Conservation (phyloP, 305 asterid species). For the Andrographis paniculata region DNA sequence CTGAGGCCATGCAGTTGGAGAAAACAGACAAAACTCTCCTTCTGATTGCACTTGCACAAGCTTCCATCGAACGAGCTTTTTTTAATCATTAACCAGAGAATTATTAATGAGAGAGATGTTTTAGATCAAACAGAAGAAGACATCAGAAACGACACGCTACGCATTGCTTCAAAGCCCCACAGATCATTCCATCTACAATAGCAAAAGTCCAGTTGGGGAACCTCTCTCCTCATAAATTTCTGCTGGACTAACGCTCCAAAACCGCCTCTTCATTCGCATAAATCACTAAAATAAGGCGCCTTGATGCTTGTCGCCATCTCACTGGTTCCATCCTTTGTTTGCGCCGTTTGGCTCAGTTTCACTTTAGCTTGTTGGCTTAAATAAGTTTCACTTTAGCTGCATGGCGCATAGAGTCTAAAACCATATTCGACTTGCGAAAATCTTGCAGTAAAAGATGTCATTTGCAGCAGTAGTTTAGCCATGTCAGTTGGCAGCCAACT, state of each 20-base stretch:
- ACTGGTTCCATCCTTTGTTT: constrained; percentile 14
- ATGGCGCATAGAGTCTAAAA: background rate
- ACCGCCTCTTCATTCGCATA: constrained; percentile 24
- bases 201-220: constrained; percentile 32
- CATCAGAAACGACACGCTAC: constrained; percentile 41
- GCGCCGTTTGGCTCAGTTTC: constrained; percentile 12
- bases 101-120: constrained; percentile 19
- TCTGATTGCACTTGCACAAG: constrained; percentile 15
- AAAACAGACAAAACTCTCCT: constrained; percentile 32
- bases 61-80: constrained; percentile 6
- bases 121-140: constrained; percentile 24
- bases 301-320: constrained; percentile 27
- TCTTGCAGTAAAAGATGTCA: background rate
- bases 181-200: constrained; percentile 46
- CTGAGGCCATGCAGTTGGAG: constrained; percentile 27
- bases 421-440: background rate
- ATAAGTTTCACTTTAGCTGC: too few species aligned
- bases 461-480: constrained; percentile 8
- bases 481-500: constrained; percentile 30
- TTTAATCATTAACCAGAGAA: constrained; percentile 17
- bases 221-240: constrained; percentile 22
- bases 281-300: constrained; percentile 18
- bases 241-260: constrained; percentile 31
- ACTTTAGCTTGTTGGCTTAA: too few species aligned
- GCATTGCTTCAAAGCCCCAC: constrained; percentile 32